Conservation (phyloP, 306 rosid species). For the Vigna radiata region DNA sequence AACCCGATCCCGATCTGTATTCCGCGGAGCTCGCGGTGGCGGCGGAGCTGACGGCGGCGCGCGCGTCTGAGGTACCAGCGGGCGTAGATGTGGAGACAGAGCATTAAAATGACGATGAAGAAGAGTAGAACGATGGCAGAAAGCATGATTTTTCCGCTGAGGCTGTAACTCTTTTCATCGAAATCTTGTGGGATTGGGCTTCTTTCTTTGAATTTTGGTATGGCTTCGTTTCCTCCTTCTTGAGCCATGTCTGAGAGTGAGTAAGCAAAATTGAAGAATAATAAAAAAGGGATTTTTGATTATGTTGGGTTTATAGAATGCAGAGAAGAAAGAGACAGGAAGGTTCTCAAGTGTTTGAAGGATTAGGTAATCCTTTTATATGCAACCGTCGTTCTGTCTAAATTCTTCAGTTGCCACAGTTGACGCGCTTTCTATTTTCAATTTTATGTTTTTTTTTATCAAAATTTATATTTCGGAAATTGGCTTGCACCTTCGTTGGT, state of each 20-base stretch:
- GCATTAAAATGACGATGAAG: constrained; percentile 72
- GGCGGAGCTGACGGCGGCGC: constrained; percentile 61
- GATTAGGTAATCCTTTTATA: neutral
- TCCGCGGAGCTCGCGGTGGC: constrained; percentile 49
- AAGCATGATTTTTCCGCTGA: constrained; percentile 80
- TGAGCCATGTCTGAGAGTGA: neutral
- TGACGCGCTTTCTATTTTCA: neutral
- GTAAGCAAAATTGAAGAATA: neutral
- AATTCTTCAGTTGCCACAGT: neutral
- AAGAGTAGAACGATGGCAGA: constrained; percentile 64
- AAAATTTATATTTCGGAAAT: neutral
- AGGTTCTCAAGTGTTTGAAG: constrained; percentile 37
- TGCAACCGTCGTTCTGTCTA: neutral
- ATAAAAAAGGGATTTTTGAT: neutral
- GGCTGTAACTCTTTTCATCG: constrained; percentile 44
- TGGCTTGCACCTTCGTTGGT: constrained; percentile 6
- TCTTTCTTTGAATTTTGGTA: neutral
- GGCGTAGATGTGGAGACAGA: constrained; percentile 75
- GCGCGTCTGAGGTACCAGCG: constrained; percentile 76
- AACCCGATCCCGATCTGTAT: constrained; percentile 50
- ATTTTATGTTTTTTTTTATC: neutral
- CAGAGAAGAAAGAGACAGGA: constrained; percentile 15
- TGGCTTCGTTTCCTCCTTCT: neutral
- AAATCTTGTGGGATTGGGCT: neutral
- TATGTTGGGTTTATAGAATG: neutral